phyloP scores from a whole-genome alignment of 176 grass and related monocot species.

The Ampelocalamus luodianensis region DNA sequence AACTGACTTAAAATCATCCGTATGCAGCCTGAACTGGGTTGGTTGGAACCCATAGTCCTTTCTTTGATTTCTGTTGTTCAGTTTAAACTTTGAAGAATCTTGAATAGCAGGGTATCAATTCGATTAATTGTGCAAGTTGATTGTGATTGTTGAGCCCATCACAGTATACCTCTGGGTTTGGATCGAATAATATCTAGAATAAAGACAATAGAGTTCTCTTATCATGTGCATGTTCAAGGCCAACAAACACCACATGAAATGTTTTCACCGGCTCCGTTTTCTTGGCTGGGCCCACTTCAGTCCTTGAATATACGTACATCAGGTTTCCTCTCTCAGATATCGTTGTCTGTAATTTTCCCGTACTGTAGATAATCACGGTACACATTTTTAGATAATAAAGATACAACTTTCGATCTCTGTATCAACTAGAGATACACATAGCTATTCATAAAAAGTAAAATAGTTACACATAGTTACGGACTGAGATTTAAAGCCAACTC shows the following conservation, averaged over 20 bases:
- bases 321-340: slow-evolving; percentile 33
- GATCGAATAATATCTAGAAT: slow-evolving; percentile 41
- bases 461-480: slow-evolving; percentile 27
- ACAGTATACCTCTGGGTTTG: slow-evolving; percentile 31
- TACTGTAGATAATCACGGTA: slow-evolving; percentile 37
- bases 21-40: background rate
- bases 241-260: slow-evolving; percentile 46
- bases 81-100: slow-evolving; percentile 25
- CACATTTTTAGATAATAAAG: no score
- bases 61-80: slow-evolving; percentile 11
- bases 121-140: slow-evolving; percentile 26
- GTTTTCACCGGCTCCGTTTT: slow-evolving; percentile 21
- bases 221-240: slow-evolving; percentile 13
- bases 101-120: slow-evolving; percentile 15
- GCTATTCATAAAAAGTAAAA: no score
- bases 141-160: slow-evolving; percentile 37
- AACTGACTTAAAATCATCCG: slow-evolving; percentile 1
- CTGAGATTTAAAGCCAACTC: slow-evolving; percentile 25
- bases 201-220: slow-evolving; percentile 35
- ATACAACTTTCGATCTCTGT: no score
- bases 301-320: slow-evolving; percentile 44
- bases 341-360: slow-evolving; percentile 29
- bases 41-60: background rate
- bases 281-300: slow-evolving; percentile 22
- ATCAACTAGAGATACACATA: no score